Evolutionary conservation across 2,329 filamentous ascomycete genomes (phyloP).

Genomic region (Calycina marina): DNA sequence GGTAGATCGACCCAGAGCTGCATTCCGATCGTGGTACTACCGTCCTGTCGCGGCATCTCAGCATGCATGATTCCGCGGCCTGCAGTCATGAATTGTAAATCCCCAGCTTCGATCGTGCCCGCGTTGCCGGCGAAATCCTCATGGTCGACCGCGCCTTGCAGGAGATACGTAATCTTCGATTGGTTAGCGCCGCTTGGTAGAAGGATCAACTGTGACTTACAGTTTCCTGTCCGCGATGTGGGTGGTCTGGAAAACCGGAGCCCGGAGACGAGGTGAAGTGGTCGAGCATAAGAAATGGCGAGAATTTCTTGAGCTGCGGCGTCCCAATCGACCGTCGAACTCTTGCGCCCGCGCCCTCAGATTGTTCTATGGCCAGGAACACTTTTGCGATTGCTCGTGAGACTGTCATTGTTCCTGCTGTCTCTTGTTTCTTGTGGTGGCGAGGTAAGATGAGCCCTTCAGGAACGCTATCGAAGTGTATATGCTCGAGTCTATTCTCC

Average conservation of each 20-base stretch:
- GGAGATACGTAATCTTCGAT: constrained; percentile 66
- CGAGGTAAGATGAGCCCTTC: no score
- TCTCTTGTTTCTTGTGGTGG: constrained; percentile 11
- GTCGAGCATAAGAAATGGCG: constrained; percentile 91
- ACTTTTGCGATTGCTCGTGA: constrained; percentile 68
- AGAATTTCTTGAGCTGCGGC: constrained; percentile 67
- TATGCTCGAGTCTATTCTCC: no score
- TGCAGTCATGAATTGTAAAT: constrained; percentile 96
- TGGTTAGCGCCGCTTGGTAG: no score
- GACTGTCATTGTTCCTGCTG: constrained; percentile 43
- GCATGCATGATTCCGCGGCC: constrained; percentile 85
- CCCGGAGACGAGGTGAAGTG: constrained; percentile 71
- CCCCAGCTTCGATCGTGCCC: constrained; percentile 74
- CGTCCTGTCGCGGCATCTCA: constrained; percentile 82
- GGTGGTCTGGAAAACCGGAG: constrained; percentile 80
- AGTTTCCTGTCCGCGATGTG: constrained; percentile 44
- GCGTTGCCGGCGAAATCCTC: constrained; percentile 81
- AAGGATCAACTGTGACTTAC: background rate
- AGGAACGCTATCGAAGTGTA: no score
- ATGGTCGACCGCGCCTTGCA: constrained; percentile 76
- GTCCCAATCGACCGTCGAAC: constrained; percentile 84
- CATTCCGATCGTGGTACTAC: constrained; percentile 67
- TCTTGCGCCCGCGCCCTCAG: constrained; percentile 75
- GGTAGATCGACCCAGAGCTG: constrained; percentile 95
- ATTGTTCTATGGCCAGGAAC: constrained; percentile 72